phyloP scores from a whole-genome alignment of 352 stramenopile species.

The Aphanomyces euteiches region DNA sequence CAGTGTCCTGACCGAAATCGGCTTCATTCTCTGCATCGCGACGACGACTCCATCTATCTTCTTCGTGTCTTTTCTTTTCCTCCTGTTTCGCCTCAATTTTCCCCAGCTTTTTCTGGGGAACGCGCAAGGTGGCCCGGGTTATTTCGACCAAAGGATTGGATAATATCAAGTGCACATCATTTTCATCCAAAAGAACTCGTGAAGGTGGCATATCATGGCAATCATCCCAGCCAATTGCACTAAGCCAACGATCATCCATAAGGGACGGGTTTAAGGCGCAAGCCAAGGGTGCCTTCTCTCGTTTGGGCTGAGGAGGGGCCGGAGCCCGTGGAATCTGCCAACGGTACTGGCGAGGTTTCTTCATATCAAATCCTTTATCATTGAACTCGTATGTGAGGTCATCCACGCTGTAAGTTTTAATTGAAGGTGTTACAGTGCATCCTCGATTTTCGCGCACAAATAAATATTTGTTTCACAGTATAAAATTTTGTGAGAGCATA shows the following conservation, averaged over 20 bases:
- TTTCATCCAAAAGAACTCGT: slow-evolving; percentile 78
- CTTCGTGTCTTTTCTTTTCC: slow-evolving; percentile 71
- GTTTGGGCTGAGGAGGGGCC: slow-evolving; percentile 29
- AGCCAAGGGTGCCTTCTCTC: slow-evolving; percentile 35
- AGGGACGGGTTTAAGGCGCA: slow-evolving; percentile 69
- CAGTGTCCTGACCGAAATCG: slow-evolving; percentile 76
- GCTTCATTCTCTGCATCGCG: too few species aligned
- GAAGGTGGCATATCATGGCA: slow-evolving; percentile 77
- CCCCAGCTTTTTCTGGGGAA: slow-evolving; percentile 78
- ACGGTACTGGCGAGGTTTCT: slow-evolving; percentile 64
- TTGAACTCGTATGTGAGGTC: background rate
- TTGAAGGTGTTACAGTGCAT: too few species aligned
- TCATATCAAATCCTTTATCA: slow-evolving; percentile 66
- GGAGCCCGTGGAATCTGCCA: slow-evolving; percentile 46
- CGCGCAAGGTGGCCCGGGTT: slow-evolving; percentile 70
- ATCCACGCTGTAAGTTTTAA: too few species aligned
- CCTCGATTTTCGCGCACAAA: too few species aligned
- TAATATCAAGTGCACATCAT: slow-evolving; percentile 74
- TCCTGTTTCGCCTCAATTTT: slow-evolving; percentile 62
- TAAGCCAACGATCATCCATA: slow-evolving; percentile 64
- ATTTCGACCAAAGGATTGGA: slow-evolving; percentile 75
- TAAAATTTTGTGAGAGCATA: too few species aligned
- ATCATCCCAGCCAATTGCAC: slow-evolving; percentile 72
- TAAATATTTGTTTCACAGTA: too few species aligned
- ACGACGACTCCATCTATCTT: too few species aligned